A percentile compares a stretch with the other conserved stretches of the same genome.
Conservation (phyloP, 2,329 filamentous ascomycete genomes). For the Dactylellina leptospora region DNA sequence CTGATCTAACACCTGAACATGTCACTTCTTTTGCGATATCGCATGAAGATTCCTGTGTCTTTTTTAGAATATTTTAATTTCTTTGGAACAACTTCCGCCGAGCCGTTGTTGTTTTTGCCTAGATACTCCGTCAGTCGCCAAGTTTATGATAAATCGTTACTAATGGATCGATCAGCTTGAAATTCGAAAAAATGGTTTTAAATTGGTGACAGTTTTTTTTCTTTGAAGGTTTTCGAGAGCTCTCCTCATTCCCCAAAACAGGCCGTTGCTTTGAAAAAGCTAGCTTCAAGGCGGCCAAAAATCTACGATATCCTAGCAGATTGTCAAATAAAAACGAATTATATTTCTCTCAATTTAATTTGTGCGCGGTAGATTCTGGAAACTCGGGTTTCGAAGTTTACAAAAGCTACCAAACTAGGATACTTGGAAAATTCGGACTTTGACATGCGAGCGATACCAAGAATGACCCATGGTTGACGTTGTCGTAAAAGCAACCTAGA, state of each 20-base stretch:
- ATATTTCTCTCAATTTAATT: conserved; percentile 48
- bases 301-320: conserved; percentile 23
- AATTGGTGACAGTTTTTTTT: conserved; percentile 26
- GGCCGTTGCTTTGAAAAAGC: conserved; percentile 31
- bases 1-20: conserved; percentile 9
- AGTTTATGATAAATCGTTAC: conserved; percentile 29
- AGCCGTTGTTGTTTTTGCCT: conserved; percentile 35
- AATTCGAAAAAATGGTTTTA: conserved; percentile 10
- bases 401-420: conserved; percentile 14
- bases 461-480: conserved; percentile 35
- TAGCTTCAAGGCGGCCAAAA: conserved; percentile 27
- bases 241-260: conserved; percentile 43
- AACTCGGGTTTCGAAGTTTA: conserved; percentile 18
- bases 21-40: conserved; percentile 22
- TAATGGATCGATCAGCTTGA: conserved; percentile 26
- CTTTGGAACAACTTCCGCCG: conserved; percentile 22
- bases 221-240: conserved; percentile 44
- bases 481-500: conserved; percentile 25
- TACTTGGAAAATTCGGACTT: neutral
- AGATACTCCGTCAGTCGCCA: conserved; percentile 39
- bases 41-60: conserved; percentile 8
- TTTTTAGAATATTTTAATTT: conserved; percentile 28
- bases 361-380: conserved; percentile 26
- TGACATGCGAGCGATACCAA: conserved; percentile 45
- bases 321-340: conserved; percentile 45